Percentiles rank a stretch among this genome's conserved stretches.
These are phyloP conservation scores for Leccinum subgranulosum DNA, from an alignment of 768 basidiomycete species.

Conservation along the genomic window DNA sequence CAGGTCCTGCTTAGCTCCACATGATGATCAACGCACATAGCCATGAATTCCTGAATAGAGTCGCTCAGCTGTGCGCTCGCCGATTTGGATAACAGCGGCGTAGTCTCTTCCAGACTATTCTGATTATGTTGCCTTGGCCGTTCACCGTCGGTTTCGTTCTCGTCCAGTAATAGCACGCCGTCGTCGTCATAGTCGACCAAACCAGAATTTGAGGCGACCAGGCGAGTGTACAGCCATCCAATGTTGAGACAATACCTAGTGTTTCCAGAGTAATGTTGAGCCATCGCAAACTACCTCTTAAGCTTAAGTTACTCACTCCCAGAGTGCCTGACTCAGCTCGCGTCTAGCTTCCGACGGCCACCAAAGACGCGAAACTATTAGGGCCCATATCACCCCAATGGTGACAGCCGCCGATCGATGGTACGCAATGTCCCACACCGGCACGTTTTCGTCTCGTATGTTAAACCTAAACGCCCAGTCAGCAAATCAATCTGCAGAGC, in stretches of 20 bases:
- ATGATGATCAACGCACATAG: conserved; percentile 58
- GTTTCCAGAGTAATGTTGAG: neutral
- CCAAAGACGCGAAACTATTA: conserved; percentile 84
- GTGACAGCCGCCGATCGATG: conserved; percentile 80
- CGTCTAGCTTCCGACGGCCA: conserved; percentile 94
- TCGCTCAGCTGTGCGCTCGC: conserved; percentile 46
- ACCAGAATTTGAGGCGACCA: conserved; percentile 86
- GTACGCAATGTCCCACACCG: conserved; percentile 67
- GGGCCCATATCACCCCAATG: conserved; percentile 86
- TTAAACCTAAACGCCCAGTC: conserved; percentile 60
- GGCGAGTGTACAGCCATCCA: conserved; percentile 90
- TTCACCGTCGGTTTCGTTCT: neutral
- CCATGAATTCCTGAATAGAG: conserved; percentile 86
- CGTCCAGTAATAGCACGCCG: neutral
- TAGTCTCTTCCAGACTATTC: conserved; percentile 27
- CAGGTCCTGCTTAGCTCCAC: neutral
- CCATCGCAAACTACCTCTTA: neutral
- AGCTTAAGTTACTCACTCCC: conserved; percentile 60
- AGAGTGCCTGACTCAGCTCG: conserved; percentile 79
- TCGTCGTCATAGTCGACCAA: conserved; percentile 44
- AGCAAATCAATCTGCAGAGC: neutral
- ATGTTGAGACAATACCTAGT: conserved; percentile 89
- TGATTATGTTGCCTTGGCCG: neutral
- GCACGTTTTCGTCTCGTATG: conserved; percentile 57
- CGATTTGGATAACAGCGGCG: conserved; percentile 32